These are phyloP conservation scores for Hypomyces rosellus DNA, from an alignment of 2,329 filamentous ascomycete genomes.

Conservation along the genomic window DNA sequence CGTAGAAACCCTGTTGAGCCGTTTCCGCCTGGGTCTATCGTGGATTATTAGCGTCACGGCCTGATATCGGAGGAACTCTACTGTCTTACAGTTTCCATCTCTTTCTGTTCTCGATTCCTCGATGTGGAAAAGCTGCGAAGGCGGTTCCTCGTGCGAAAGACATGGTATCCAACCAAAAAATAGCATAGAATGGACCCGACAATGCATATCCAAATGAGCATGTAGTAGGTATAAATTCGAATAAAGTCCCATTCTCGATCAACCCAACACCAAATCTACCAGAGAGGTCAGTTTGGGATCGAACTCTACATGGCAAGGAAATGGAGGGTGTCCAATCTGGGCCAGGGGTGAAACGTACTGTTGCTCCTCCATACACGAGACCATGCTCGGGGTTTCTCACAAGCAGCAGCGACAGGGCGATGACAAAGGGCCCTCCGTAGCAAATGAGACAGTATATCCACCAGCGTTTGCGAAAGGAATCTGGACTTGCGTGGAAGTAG, in stretches of 20 bases:
- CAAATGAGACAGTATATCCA: conserved; percentile 65
- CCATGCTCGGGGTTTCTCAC: conserved; percentile 35
- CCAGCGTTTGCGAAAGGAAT: conserved; percentile 64
- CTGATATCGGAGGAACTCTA: background rate
- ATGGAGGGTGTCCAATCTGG: background rate
- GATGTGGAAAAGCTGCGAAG: conserved; percentile 45
- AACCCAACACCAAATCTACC: conserved; percentile 58
- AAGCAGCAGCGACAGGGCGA: conserved; percentile 60
- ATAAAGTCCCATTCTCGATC: conserved; percentile 46
- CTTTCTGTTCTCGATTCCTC: conserved; percentile 22
- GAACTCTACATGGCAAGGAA: background rate
- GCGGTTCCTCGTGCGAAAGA: conserved; percentile 52
- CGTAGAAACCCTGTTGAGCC: conserved; percentile 35
- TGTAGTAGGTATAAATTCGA: conserved; percentile 56
- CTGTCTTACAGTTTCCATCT: conserved; percentile 28
- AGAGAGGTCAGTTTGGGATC: background rate
- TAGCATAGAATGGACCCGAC: conserved; percentile 49
- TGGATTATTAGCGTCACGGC: background rate
- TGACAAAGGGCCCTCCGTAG: conserved; percentile 65
- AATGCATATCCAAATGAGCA: conserved; percentile 56
- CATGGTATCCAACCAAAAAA: conserved; percentile 51
- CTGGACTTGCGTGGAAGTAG: conserved; percentile 53
- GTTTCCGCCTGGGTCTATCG: conserved; percentile 20
- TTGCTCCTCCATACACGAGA: conserved; percentile 50
- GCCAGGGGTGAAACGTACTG: conserved; percentile 29